Evolutionary conservation across 2,329 filamentous ascomycete species (phyloP).

Genomic region (Alternaria burnsii): DNA sequence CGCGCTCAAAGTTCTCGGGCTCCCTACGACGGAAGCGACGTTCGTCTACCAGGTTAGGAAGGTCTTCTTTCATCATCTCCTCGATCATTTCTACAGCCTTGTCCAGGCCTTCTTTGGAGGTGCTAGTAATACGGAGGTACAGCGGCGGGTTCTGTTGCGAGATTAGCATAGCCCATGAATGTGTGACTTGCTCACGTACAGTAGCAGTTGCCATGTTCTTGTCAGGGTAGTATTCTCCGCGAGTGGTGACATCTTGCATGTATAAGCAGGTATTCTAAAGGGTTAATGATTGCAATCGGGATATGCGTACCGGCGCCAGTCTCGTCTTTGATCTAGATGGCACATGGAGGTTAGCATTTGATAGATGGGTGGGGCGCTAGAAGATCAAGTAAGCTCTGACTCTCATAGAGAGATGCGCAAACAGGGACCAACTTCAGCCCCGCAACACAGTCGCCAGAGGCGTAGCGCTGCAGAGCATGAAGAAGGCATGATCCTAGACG

Average conservation of each 20-base stretch:
- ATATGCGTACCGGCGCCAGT: constrained; percentile 99
- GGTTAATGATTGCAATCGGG: constrained; percentile 69
- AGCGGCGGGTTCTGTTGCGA: constrained; percentile 80
- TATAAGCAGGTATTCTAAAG: constrained; percentile 68
- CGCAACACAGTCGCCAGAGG: constrained; percentile 63
- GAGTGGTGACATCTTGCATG: constrained; percentile 95
- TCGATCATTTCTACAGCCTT: constrained; percentile 87
- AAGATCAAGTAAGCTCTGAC: constrained; percentile 59
- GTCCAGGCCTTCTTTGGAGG: constrained; percentile 88
- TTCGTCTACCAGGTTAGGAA: constrained; percentile 95
- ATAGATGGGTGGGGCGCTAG: constrained; percentile 65
- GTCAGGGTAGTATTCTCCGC: constrained; percentile 95
- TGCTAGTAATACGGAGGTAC: constrained; percentile 95
- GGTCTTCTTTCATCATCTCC: constrained; percentile 93
- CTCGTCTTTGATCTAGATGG: constrained; percentile 98
- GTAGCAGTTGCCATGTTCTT: constrained; percentile 95
- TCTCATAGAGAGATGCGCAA: constrained; percentile 49
- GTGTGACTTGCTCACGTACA: constrained; percentile 59
- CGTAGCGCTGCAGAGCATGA: constrained; percentile 32
- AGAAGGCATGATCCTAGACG: constrained; percentile 56
- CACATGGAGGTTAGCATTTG: constrained; percentile 94
- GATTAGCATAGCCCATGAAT: not conserved
- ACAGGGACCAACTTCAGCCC: constrained; percentile 37
- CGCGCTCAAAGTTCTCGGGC: constrained; percentile 81
- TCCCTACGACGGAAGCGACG: constrained; percentile 87